Base-by-base conservation (phyloP, 2,329 filamentous ascomycete genomes). In the Ophiosphaerella herpotricha region DNA sequence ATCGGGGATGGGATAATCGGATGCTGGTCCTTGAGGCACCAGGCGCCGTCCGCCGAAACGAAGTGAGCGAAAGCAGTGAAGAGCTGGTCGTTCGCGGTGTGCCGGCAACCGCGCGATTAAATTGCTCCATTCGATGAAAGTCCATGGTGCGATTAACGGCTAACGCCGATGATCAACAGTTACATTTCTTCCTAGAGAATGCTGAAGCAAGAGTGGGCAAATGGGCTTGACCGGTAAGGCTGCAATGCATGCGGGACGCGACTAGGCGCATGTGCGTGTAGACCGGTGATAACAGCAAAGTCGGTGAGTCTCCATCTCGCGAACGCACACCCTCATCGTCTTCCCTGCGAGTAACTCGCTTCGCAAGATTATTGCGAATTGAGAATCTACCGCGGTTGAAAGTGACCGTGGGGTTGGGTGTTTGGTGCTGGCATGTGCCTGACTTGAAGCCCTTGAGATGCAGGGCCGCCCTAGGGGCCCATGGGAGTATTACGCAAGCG, bases 161-260 rank as follows among this genome's bases (percentile, higher is more conserved):
- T 39, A 39, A 29, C 9, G 32, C 46, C 39, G 46, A 43, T 23
- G 24, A 48, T 48, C 39, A 31, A 18, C 46, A 41, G 35, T 24
- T 13, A 13, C 34, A 48, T 23, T 37, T 14, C 39, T 21, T 29
- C 16, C 23, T 40, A 11, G 36, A 41, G 45, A 24, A 26, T n/a
- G n/a, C n/a, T 18, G 16, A n/a, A 26, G 24, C 32, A 39, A 33
- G 35, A 24, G 46, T 43, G 34, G 33, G 35, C 39, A 16, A 31
- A 26, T 34, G 36, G 49, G 47, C 48, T 48, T 50, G 48, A 60
- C 61, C 63, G 60, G 61, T 66, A 60, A 64, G 61, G 63, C 61
- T 66, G 58, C 60, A 50, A 59, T 54, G 59, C 62, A 54, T 60
- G 54, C 40, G 38, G 24, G 49, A 43, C 54, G 47, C 50, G 53